phyloP scores from a whole-genome alignment of 2,329 filamentous ascomycete genomes.

The Lachnellula arida region DNA sequence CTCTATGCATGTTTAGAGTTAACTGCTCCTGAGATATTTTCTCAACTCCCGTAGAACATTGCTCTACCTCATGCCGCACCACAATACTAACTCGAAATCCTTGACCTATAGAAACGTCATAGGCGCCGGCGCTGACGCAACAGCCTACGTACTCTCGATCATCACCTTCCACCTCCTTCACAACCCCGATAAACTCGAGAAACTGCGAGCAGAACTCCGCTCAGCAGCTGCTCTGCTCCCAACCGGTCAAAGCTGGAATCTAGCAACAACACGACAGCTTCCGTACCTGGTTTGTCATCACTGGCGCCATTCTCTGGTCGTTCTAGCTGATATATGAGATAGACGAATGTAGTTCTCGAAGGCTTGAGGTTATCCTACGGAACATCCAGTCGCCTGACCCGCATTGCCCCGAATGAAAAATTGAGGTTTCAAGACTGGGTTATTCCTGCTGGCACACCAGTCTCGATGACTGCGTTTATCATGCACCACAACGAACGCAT shows the following conservation, averaged over 20 bases:
- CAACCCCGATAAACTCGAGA: conserved; percentile 14
- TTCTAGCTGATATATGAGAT: not conserved
- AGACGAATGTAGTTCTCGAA: conserved; percentile 10
- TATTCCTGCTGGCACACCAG: conserved; percentile 19
- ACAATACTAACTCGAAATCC: no score
- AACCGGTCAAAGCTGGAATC: not conserved
- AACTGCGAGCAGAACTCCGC: conserved; percentile 14
- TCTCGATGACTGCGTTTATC: conserved; percentile 14
- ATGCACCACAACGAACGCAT: conserved; percentile 19
- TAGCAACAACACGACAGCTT: conserved; percentile 22
- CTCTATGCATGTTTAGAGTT: no score
- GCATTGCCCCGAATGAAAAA: conserved; percentile 7
- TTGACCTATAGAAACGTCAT: conserved; percentile 2
- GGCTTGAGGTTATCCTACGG: conserved; percentile 16
- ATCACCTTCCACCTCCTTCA: conserved; percentile 17
- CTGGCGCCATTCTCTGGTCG: not conserved
- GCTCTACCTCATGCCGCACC: no score
- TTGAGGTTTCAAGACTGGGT: conserved; percentile 11
- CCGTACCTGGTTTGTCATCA: conserved; percentile 17
- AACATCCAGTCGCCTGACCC: conserved; percentile 9
- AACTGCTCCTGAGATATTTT: no score
- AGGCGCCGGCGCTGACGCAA: conserved; percentile 20
- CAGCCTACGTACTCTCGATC: conserved; percentile 11
- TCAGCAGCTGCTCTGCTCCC: not conserved
- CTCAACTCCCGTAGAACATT: no score